These are phyloP conservation scores for Lecanicillium sp. DNA, from an alignment of 2,329 filamentous ascomycete species.

Conservation along the genomic window DNA sequence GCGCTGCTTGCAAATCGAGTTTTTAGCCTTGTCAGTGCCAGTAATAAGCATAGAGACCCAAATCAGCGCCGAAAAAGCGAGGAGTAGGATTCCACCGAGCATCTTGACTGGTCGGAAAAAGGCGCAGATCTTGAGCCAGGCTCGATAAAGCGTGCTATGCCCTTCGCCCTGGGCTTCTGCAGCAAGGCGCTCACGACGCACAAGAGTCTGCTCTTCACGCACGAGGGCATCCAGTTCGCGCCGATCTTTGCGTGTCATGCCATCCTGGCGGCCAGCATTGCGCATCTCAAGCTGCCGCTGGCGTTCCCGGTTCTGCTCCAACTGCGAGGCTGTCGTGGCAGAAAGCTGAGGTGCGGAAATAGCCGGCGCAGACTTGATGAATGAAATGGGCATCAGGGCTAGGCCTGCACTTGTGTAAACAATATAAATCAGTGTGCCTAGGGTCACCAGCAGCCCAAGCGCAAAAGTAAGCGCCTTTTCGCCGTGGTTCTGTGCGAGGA, in stretches of 20 bases:
- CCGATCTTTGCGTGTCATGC: slow-evolving; percentile 75
- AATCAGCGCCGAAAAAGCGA: slow-evolving; percentile 65
- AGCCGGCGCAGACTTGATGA: slow-evolving; percentile 86
- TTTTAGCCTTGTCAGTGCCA: slow-evolving; percentile 90
- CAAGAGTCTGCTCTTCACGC: slow-evolving; percentile 85
- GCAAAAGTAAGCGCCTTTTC: slow-evolving; percentile 89
- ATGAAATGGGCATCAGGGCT: slow-evolving; percentile 76
- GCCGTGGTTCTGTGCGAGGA: slow-evolving; percentile 72
- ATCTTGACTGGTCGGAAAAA: slow-evolving; percentile 85
- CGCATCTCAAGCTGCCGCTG: slow-evolving; percentile 87
- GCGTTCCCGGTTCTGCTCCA: slow-evolving; percentile 82
- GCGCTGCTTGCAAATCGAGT: slow-evolving; percentile 81
- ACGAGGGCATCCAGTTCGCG: slow-evolving; percentile 80
- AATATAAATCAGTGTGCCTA: slow-evolving; percentile 79
- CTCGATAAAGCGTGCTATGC: slow-evolving; percentile 61
- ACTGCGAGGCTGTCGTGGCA: slow-evolving; percentile 67
- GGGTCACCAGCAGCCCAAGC: slow-evolving; percentile 76
- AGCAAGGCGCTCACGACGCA: slow-evolving; percentile 80
- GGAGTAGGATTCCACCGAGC: slow-evolving; percentile 69
- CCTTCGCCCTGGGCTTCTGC: slow-evolving; percentile 73
- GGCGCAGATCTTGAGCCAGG: slow-evolving; percentile 74
- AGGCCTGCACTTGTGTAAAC: slow-evolving; percentile 85
- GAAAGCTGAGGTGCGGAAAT: slow-evolving; percentile 74
- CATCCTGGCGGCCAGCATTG: slow-evolving; percentile 64
- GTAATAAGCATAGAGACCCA: slow-evolving; percentile 94